phyloP scores from a whole-genome alignment of 257 asterid genomes.

The Primulina eburnea region DNA sequence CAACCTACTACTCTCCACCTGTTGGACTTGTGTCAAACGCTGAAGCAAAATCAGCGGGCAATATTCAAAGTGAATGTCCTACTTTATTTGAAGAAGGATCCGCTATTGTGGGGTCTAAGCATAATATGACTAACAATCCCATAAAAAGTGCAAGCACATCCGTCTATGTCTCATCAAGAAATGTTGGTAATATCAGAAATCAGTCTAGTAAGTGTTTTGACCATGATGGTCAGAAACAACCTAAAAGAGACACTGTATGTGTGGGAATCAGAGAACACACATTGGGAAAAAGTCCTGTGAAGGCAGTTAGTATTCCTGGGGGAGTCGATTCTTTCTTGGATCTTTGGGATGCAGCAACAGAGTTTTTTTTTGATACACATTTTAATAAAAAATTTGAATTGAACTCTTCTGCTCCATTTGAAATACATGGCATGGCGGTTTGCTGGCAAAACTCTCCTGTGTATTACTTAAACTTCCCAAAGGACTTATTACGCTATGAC shows the following conservation, averaged over 20 bases:
- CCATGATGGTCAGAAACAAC: constrained; percentile 34
- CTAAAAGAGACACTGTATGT: constrained; percentile 30
- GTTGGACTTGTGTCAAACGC: constrained; percentile 31
- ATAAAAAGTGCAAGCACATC: constrained; percentile 29
- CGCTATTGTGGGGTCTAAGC: constrained; percentile 25
- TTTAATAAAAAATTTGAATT: constrained; percentile 66
- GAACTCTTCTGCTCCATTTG: constrained; percentile 62
- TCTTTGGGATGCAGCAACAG: constrained; percentile 59
- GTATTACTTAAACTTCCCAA: constrained; percentile 76
- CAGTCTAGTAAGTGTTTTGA: constrained; percentile 29
- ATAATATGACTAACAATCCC: constrained; percentile 32
- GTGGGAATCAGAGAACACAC: constrained; percentile 33
- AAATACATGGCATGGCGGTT: constrained; percentile 83
- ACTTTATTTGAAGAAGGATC: constrained; percentile 36
- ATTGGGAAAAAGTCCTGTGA: constrained; percentile 63
- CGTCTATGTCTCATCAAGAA: constrained; percentile 30
- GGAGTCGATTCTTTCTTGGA: constrained; percentile 82
- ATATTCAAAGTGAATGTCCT: constrained; percentile 26
- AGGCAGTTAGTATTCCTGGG: constrained; percentile 66
- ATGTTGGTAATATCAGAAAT: constrained; percentile 27
- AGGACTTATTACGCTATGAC: constrained; percentile 58
- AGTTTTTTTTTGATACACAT: constrained; percentile 80
- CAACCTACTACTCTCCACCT: constrained; percentile 28
- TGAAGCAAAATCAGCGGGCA: constrained; percentile 29
- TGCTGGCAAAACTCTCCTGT: constrained; percentile 92